Conservation (phyloP, 345 rosid genomes). For the Trapa bicornis region DNA sequence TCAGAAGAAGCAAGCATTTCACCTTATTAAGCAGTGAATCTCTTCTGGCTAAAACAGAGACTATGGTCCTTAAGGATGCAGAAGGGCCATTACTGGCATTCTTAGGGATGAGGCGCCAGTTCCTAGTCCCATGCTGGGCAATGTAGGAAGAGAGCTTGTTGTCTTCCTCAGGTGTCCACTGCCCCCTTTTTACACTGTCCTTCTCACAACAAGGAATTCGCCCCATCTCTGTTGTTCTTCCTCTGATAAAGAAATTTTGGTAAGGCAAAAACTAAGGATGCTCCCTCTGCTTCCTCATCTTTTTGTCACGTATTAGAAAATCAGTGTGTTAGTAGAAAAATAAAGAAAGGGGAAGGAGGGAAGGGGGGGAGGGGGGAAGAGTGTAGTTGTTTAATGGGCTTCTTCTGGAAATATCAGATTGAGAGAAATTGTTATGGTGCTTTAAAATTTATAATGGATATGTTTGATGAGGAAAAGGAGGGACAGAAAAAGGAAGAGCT, state of each 20-base stretch:
- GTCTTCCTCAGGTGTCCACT: slow-evolving; percentile 98
- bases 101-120: slow-evolving; percentile 95
- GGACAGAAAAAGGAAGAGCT: background rate
- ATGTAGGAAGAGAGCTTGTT: slow-evolving; percentile 87
- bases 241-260: background rate
- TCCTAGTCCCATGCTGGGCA: slow-evolving; percentile 84
- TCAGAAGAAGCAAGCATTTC: background rate
- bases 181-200: slow-evolving; percentile 87
- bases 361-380: too few relatives aligned
- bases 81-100: slow-evolving; percentile 45
- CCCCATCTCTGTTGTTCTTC: slow-evolving; percentile 40
- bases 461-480: background rate
- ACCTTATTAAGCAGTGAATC: background rate
- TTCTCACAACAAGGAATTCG: slow-evolving; percentile 93
- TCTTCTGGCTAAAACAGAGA: background rate
- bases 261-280: background rate
- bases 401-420: background rate
- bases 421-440: slow-evolving; percentile 5
- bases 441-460: slow-evolving; percentile 11
- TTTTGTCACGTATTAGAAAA: background rate
- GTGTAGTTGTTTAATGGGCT: slow-evolving; percentile 1
- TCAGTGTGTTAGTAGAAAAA: background rate
- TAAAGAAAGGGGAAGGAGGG: background rate
- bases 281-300: background rate
- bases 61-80: too few relatives aligned